Evolutionary conservation across 1,139 yeast species (phyloP).

Genomic region (Scheffersomyces segobiensis): DNA sequence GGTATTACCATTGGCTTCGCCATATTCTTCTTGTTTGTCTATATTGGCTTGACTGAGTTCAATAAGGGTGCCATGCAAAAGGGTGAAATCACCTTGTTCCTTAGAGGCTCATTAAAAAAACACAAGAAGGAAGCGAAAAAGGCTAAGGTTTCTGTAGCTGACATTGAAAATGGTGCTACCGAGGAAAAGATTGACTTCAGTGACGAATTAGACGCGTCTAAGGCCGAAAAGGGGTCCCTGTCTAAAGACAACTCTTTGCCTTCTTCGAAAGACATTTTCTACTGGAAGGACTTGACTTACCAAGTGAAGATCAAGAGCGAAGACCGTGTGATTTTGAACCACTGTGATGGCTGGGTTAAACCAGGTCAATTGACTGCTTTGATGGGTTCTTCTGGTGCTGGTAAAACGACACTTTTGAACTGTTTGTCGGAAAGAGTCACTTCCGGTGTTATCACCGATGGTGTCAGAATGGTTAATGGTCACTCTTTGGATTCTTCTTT

Average conservation of each 20-base stretch:
- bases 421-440: conserved; percentile 78
- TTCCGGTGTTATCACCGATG: conserved; percentile 70
- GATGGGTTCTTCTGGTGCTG: conserved; percentile 90
- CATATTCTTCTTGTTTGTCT: conserved; percentile 54
- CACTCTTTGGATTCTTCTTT: conserved; percentile 66
- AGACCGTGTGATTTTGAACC: conserved; percentile 62
- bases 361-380: conserved; percentile 32
- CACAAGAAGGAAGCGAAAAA: conserved; percentile 25
- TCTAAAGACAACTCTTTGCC: conserved; percentile 6
- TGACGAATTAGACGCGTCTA: conserved; percentile 14
- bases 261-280: conserved; percentile 52
- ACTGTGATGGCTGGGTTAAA: conserved; percentile 66
- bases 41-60: conserved; percentile 59
- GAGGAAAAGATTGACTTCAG: conserved; percentile 16
- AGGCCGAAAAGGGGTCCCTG: conserved; percentile 6
- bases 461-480: conserved; percentile 75
- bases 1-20: conserved; percentile 66
- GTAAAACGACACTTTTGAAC: conserved; percentile 74
- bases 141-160: conserved; percentile 17
- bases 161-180: conserved; percentile 14
- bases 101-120: conserved; percentile 30
- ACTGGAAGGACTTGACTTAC: conserved; percentile 78
- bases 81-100: conserved; percentile 79
- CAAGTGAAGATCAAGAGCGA: conserved; percentile 67
- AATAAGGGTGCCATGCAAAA: conserved; percentile 77